Conservation (phyloP, 805 yeast species). For the Spathaspora sp. region DNA sequence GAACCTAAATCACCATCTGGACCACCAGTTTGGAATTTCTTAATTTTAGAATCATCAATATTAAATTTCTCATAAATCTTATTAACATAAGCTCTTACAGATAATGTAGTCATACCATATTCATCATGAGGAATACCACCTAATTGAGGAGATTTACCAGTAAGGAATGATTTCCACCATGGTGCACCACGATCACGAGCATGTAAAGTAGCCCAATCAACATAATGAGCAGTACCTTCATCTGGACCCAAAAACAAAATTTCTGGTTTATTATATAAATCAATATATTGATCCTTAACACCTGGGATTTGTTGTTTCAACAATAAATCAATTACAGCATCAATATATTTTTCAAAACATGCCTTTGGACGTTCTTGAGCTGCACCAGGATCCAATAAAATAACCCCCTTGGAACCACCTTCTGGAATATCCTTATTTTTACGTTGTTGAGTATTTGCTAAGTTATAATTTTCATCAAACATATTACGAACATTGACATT, state of each 20-base stretch:
- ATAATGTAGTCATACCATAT: slow-evolving; percentile 95
- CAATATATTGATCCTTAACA: slow-evolving; percentile 79
- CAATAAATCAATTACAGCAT: slow-evolving; percentile 81
- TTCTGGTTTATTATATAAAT: slow-evolving; percentile 78
- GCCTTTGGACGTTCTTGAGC: slow-evolving; percentile 78
- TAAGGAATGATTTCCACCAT: slow-evolving; percentile 98
- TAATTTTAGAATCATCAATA: slow-evolving; percentile 54
- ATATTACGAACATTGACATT: slow-evolving; percentile 79
- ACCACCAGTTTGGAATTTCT: slow-evolving; percentile 95
- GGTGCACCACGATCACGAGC: slow-evolving; percentile 90
- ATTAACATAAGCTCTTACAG: slow-evolving; percentile 88
- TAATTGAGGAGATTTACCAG: slow-evolving; percentile 86
- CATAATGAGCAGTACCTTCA: slow-evolving; percentile 94
- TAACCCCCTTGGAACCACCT: slow-evolving; percentile 98
- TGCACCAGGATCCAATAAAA: slow-evolving; percentile 71
- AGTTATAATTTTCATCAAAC: slow-evolving; percentile 94
- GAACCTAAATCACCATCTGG: slow-evolving; percentile 98
- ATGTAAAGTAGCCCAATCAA: slow-evolving; percentile 96
- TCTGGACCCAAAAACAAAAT: slow-evolving; percentile 98
- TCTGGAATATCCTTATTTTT: slow-evolving; percentile 98
- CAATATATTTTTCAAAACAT: slow-evolving; percentile 90
- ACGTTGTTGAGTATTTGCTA: slow-evolving; percentile 94
- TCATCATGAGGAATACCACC: slow-evolving; percentile 99
- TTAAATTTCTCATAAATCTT: slow-evolving; percentile 78
- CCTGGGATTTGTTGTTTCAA: slow-evolving; percentile 66